phyloP scores from a whole-genome alignment of 1,284 basidiomycete genomes.

The Schizophyllum commune region DNA sequence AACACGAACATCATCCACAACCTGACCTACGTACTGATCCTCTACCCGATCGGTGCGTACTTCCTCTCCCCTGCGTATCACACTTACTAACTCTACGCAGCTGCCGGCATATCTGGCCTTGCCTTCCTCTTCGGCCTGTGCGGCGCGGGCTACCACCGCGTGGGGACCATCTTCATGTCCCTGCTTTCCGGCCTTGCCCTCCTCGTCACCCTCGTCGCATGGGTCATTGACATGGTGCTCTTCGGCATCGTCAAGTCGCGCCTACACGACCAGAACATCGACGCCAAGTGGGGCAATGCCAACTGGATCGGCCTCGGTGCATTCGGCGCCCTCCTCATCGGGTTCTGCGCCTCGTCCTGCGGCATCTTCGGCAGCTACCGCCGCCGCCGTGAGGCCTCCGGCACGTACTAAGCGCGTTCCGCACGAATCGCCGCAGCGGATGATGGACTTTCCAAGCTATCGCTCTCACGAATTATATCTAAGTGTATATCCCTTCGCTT shows the following conservation, averaged over 20 bases:
- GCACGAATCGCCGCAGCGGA: neutral
- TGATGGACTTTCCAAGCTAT: no score
- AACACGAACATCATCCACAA: conserved; percentile 53
- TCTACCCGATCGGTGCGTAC: conserved; percentile 62
- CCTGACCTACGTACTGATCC: conserved; percentile 64
- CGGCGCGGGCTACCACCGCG: conserved; percentile 54
- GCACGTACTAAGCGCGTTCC: neutral
- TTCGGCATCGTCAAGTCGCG: conserved; percentile 63
- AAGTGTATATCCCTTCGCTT: neutral
- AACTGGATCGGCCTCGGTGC: conserved; percentile 74
- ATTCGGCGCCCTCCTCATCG: conserved; percentile 41
- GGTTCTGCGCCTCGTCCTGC: neutral
- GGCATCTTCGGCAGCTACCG: neutral
- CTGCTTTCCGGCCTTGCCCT: conserved; percentile 57
- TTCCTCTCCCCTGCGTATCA: neutral
- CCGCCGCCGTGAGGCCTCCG: neutral
- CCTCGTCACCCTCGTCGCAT: conserved; percentile 58
- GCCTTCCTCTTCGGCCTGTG: conserved; percentile 70
- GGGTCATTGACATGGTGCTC: conserved; percentile 73
- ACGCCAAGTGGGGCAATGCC: conserved; percentile 63
- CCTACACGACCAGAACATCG: conserved; percentile 41
- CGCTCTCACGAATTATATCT: no score
- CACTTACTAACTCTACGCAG: neutral
- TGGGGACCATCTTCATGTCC: conserved; percentile 73
- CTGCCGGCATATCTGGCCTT: conserved; percentile 55